Evolutionary conservation across 2,329 filamentous ascomycete genomes (phyloP).

Genomic region (Fusarium staphyleae): DNA sequence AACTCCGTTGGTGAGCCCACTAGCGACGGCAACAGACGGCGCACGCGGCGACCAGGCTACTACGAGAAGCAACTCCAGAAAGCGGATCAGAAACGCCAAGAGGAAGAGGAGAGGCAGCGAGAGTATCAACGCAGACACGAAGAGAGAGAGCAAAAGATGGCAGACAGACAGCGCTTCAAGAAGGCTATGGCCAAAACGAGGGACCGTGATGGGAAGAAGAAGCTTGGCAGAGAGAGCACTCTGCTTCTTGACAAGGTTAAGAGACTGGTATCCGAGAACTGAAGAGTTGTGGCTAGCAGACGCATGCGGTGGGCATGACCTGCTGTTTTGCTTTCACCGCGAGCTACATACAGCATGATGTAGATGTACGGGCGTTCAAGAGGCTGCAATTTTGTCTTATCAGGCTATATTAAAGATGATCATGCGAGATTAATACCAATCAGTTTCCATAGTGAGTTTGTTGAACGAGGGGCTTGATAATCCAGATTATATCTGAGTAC

Average conservation of each 20-base stretch:
- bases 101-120: constrained; percentile 51
- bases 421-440: constrained; percentile 19
- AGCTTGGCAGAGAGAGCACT: constrained; percentile 81
- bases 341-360: background rate
- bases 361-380: constrained; percentile 19
- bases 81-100: constrained; percentile 52
- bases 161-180: constrained; percentile 69
- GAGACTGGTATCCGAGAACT: constrained; percentile 65
- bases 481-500: background rate
- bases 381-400: constrained; percentile 8
- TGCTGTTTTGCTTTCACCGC: background rate
- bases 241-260: constrained; percentile 80
- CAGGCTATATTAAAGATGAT: constrained; percentile 31
- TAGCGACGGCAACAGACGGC: constrained; percentile 46
- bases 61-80: constrained; percentile 69
- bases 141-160: constrained; percentile 70
- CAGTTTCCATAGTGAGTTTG: background rate
- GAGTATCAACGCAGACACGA: constrained; percentile 60
- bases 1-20: constrained; percentile 30
- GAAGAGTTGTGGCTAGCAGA: background rate
- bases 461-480: background rate
- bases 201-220: constrained; percentile 77
- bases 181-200: constrained; percentile 77
- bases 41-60: constrained; percentile 58
- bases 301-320: background rate